These are phyloP conservation scores for Ogataea pini DNA, from an alignment of 805 yeast genomes.

Conservation along the genomic window DNA sequence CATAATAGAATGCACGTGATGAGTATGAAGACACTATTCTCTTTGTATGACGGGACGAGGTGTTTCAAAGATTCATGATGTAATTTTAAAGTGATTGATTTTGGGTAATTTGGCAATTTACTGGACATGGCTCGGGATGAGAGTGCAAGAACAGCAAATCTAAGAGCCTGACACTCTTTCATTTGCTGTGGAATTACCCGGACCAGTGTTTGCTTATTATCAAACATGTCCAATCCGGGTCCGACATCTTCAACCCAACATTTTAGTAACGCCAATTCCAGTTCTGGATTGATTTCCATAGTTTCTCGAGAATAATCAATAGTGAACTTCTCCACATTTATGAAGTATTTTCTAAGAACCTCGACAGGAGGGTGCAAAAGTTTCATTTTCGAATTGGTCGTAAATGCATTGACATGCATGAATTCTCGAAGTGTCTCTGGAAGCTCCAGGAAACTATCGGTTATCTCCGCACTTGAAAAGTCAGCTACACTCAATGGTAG, in stretches of 20 bases:
- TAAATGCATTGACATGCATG: slow-evolving; percentile 40
- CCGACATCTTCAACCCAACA: slow-evolving; percentile 42
- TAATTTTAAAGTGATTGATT: slow-evolving; percentile 29
- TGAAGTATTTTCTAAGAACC: slow-evolving; percentile 23
- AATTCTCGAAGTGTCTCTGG: slow-evolving; percentile 40
- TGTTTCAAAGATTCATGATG: slow-evolving; percentile 38
- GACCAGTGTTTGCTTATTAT: slow-evolving; percentile 19
- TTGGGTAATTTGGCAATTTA: slow-evolving; percentile 20
- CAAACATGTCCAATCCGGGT: slow-evolving; percentile 42
- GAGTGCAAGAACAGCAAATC: slow-evolving; percentile 26
- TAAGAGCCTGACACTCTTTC: slow-evolving; percentile 20
- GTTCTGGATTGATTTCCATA: slow-evolving; percentile 18
- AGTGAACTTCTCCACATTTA: slow-evolving; percentile 23
- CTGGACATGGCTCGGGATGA: slow-evolving; percentile 24
- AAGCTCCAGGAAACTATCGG: slow-evolving; percentile 27
- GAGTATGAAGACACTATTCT: slow-evolving; percentile 27
- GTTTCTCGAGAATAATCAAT: slow-evolving; percentile 15
- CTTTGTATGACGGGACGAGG: slow-evolving; percentile 24
- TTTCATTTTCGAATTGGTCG: slow-evolving; percentile 13
- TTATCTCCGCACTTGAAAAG: slow-evolving; percentile 11
- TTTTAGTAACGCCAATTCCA: slow-evolving; percentile 33
- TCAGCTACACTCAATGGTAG: slow-evolving; percentile 17
- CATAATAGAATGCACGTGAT: slow-evolving; percentile 43
- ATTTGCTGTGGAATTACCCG: slow-evolving; percentile 20
- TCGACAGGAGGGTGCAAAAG: slow-evolving; percentile 22